Evolutionary conservation across 129 eudicot species (phyloP).

Genomic region (carrot (Daucus carota)): DNA sequence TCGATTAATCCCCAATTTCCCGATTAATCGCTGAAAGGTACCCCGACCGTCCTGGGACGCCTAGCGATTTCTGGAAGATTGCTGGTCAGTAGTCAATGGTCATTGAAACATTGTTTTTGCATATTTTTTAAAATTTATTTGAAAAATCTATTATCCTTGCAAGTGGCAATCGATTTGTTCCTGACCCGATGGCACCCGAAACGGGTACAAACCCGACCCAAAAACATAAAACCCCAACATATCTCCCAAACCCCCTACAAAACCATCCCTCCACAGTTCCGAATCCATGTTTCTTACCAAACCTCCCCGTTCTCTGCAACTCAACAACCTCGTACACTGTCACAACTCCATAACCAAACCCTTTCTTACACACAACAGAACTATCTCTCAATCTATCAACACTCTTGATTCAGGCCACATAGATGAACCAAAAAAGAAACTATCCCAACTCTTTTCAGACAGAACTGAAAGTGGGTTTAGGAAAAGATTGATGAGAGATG

Average conservation of each 20-base stretch:
- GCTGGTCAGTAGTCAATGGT: too few species aligned
- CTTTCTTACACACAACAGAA: slow-evolving; percentile 1
- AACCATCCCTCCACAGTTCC: not conserved
- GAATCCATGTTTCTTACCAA: slow-evolving; percentile 24
- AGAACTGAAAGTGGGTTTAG: slow-evolving; percentile 14
- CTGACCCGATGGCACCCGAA: too few species aligned
- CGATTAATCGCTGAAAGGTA: too few species aligned
- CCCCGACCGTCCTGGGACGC: too few species aligned
- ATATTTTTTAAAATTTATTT: too few species aligned
- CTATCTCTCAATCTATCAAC: slow-evolving; percentile 32
- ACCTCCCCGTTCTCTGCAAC: slow-evolving; percentile 20
- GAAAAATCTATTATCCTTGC: too few species aligned
- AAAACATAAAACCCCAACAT: not conserved
- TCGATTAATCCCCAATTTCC: too few species aligned
- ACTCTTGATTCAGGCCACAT: not conserved
- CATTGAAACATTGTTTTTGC: too few species aligned
- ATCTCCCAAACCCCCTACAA: not conserved
- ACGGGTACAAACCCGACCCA: too few species aligned
- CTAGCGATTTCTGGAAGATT: too few species aligned
- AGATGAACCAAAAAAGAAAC: not conserved
- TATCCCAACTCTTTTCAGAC: slow-evolving; percentile 16
- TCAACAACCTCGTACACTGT: slow-evolving; percentile 10
- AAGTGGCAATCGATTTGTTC: too few species aligned
- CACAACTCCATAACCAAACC: slow-evolving; percentile 1
- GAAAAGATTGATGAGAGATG: slow-evolving; percentile 16